Evolutionary conservation across 495 filamentous ascomycete species (phyloP), one percentile per base, ranked within the genome.

Genomic region (Podospora tetraspora): DNA sequence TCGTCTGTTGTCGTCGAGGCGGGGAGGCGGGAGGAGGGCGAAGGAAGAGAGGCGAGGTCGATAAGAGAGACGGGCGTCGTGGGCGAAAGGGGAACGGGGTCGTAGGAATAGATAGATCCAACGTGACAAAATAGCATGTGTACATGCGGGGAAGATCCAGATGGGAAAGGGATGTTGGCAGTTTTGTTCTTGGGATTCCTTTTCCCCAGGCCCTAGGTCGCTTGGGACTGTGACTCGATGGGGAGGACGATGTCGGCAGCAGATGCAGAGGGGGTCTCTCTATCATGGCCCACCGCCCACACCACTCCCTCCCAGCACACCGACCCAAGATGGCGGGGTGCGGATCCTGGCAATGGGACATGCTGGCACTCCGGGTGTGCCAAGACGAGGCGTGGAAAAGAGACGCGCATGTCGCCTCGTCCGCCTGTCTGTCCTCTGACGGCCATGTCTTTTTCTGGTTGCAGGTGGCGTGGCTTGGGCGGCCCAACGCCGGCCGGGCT

Each of bases 401-500:
- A 22, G 63, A 56, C 58, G 57, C 58, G 59, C 29, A 25, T 21
- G 25, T 65, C 37, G 24, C 30, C 32, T 37, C 32, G 32, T 37
- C 3, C 32, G 10, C 43, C 43, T 25, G 10, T 60, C 43, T 25
- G 66, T 8, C 30, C 61, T 70, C 61, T 70, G 61, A 27, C 11
- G 12, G 9, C 29, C 19, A 37, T 37, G 19, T 19, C 43, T n/a
- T 52, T 52, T 52, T 4, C 32, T 34, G 32, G 32, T 19, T 52
- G 43, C 43, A 52, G 24, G 68, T 69, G 62, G 68, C 68, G 68
- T 69, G 21, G 59, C 23, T 59, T 11, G 61, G 10, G 34, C 62
- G 56, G 67, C 68, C 68, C 68, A 70, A 70, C 64, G 68, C 68
- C 68, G 37, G 68, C 68, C 68, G 37, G 64, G 61, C 61, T 67